Evolutionary conservation across 2,329 filamentous ascomycete genomes (phyloP).

Genomic region (Chalara sp.): DNA sequence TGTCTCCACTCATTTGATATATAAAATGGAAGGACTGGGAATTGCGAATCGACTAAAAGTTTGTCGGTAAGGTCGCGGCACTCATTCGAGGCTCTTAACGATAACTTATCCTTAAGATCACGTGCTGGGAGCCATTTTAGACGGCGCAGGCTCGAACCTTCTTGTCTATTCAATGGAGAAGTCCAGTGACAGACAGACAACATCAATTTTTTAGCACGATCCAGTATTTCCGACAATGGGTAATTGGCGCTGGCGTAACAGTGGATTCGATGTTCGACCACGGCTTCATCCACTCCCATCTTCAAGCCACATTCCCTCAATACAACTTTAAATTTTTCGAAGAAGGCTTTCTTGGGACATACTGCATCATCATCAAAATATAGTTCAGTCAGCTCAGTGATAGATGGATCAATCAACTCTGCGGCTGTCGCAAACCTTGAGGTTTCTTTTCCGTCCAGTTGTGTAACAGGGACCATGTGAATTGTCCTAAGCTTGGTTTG

Average conservation of each 20-base stretch:
- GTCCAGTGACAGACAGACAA: no score
- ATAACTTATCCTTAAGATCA: no score
- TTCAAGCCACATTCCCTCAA: conserved; percentile 18
- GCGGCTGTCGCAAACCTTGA: conserved; percentile 12
- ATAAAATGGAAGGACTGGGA: conserved; percentile 8
- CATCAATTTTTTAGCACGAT: no score
- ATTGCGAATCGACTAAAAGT: conserved; percentile 11
- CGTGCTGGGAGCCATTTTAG: no score
- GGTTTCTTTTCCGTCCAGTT: conserved; percentile 7
- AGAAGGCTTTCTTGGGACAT: conserved; percentile 14
- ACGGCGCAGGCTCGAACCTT: no score
- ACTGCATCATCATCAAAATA: conserved; percentile 24
- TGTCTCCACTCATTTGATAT: conserved; percentile 11
- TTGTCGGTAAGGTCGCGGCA: conserved; percentile 8
- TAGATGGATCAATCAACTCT: conserved; percentile 16
- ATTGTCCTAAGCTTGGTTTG: conserved; percentile 11
- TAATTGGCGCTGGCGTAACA: no score
- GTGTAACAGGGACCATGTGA: conserved; percentile 14
- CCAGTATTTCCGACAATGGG: no score
- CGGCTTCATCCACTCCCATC: conserved; percentile 11
- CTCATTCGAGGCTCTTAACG: no score
- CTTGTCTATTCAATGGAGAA: no score
- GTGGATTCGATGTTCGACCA: conserved; percentile 3
- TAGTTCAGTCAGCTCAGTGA: conserved; percentile 6
- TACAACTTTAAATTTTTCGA: conserved; percentile 7